A percentile compares a stretch with the other conserved stretches of the same genome.
Evolutionary conservation across 2,329 filamentous ascomycete species (phyloP).

Genomic region (Colletotrichum lini): DNA sequence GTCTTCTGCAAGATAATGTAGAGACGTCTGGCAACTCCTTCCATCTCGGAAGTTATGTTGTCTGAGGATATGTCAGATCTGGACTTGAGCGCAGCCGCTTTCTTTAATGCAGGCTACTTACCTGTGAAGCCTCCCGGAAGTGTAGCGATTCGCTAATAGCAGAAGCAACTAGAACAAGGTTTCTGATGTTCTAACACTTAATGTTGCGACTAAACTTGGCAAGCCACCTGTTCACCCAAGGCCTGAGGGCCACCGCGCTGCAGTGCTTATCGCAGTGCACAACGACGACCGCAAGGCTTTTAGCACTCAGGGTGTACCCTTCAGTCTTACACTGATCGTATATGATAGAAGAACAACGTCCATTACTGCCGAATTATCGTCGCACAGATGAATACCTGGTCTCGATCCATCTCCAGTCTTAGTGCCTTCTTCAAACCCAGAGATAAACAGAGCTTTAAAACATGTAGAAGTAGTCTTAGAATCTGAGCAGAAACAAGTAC

Average conservation of each 20-base stretch:
- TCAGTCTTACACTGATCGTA: neutral
- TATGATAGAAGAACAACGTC: conserved; percentile 13
- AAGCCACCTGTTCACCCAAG: conserved; percentile 8
- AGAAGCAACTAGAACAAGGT: neutral
- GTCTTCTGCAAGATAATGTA: conserved; percentile 1
- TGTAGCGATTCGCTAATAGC: neutral
- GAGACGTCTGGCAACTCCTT: neutral
- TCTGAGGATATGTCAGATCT: neutral
- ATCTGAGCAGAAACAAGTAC: conserved; percentile 7
- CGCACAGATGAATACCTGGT: neutral
- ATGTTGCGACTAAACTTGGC: neutral
- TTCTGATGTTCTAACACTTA: neutral
- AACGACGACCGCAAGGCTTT: conserved; percentile 1
- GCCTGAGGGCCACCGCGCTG: neutral
- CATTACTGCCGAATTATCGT: conserved; percentile 16
- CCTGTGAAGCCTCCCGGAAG: neutral
- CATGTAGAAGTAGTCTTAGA: conserved; percentile 1
- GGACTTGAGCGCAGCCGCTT: neutral
- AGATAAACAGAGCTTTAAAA: conserved; percentile 1
- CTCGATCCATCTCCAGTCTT: neutral
- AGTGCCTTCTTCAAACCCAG: neutral
- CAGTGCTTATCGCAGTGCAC: conserved; percentile 4
- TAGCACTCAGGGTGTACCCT: conserved; percentile 3
- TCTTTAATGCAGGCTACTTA: neutral
- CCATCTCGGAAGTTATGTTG: neutral